A percentile compares a stretch with the other conserved stretches of the same genome.
Evolutionary conservation across 2,329 filamentous ascomycete species (phyloP).

Genomic region (Albifimbria verrucaria): DNA sequence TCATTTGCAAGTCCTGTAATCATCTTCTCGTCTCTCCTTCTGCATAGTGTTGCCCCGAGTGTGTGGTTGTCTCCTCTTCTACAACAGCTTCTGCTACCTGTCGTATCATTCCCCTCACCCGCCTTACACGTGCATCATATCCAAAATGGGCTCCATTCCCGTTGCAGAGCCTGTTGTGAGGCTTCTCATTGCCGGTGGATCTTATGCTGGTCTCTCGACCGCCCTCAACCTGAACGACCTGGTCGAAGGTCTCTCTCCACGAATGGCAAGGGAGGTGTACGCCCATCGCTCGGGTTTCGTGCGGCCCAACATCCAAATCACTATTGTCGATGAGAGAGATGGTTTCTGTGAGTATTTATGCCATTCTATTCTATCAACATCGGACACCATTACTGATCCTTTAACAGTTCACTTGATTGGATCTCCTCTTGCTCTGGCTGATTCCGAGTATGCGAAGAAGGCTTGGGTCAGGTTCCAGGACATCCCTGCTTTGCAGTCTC

Average conservation of each 20-base stretch:
- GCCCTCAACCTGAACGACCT: conserved; percentile 67
- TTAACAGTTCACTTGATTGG: conserved; percentile 69
- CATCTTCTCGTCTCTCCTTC: too few species aligned
- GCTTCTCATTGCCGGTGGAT: conserved; percentile 67
- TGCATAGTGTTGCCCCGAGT: too few species aligned
- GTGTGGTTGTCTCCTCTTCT: too few species aligned
- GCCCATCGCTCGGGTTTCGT: conserved; percentile 37
- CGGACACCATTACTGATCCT: background rate
- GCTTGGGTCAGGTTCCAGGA: conserved; percentile 69
- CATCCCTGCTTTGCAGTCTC: conserved; percentile 61
- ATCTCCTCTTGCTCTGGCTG: conserved; percentile 67
- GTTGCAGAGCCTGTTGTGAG: conserved; percentile 37
- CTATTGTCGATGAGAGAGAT: conserved; percentile 75
- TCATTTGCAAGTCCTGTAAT: too few species aligned
- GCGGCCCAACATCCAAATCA: conserved; percentile 62
- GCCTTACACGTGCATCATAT: too few species aligned
- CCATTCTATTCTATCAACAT: background rate
- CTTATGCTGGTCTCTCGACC: conserved; percentile 67
- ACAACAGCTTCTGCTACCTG: too few species aligned
- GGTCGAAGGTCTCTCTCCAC: conserved; percentile 52
- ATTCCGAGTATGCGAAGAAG: conserved; percentile 59
- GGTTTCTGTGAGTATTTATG: conserved; percentile 73
- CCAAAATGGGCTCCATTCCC: conserved; percentile 27
- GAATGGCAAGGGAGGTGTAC: conserved; percentile 36
- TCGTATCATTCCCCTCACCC: too few species aligned